Evolutionary conservation across 768 basidiomycete species (phyloP), one percentile per base, ranked within the genome.

Genomic region (Boletus pseudopeckii): DNA sequence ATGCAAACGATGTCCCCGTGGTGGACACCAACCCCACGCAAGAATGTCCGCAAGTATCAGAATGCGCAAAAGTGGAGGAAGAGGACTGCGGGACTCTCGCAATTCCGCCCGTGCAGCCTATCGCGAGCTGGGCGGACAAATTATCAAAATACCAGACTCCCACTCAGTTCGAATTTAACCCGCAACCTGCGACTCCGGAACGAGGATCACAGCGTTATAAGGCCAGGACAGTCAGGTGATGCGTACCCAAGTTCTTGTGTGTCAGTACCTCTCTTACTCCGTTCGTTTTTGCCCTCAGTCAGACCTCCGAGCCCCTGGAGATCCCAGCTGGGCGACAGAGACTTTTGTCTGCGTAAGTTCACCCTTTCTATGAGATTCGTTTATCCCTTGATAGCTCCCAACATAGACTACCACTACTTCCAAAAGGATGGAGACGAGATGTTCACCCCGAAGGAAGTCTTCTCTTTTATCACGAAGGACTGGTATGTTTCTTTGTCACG

Each of bases 381-480:
- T 3, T 18, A 2, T 10, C 7, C 10, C 14, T 18, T 26, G 30
- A 45, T 4, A 8, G 2, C 44, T 14, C 9, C 7, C 15, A 20
- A 50, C 22, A 39, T n/a, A 61, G 60, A 37, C n/a, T 50, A 15
- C 49, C 38, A 0, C 1, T 3, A 20, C 44, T 40, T 28, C 22
- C 41, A n/a, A 37, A 55, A 2, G 50, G 42, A 30, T 62, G 50
- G 62, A 60, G 5, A 7, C 43, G 59, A 15, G 30, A 62, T 40
- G 39, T 60, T 22, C 58, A 60, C 36, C 59, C 58, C 1, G 58
- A 61, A 51, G 59, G 58, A 15, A 38, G 20, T 5, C 45, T 43
- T 18, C 7, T 55, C 20, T 60, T 56, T 28, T 56, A 59, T 33
- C 59, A 59, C 15, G 41, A 50, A 56, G 45, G 13, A 56, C 28